Base-by-base conservation (phyloP, 306 rosid genomes). In the Cotoneaster glaucophyllus region DNA sequence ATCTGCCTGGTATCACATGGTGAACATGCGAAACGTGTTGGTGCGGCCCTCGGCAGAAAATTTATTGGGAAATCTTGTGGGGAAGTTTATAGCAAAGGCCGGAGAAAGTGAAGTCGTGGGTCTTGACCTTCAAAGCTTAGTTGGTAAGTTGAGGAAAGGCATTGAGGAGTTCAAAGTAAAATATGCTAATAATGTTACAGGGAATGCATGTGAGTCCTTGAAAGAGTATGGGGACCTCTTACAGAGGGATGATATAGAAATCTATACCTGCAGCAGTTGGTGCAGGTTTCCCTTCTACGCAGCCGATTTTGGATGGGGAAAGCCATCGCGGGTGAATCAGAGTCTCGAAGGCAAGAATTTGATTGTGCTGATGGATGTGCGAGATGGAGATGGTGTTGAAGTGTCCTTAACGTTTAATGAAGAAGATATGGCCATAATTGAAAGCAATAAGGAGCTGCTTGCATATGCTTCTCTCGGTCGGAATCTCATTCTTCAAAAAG, bases 61-160 rank as follows among this genome's bases (percentile, higher is more conserved):
- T 43, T 63, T 83, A 1, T 56, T 75, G 58, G 93, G 91, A 2
- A 86, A 88, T 73, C 73, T 88, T 31, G 24, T 83, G 6, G 73
- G 88, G 54, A 4, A 67, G 14, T 77, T 64, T 32, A 24, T 64
- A 2, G 80, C 84, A 1, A 56, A 58, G 13, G 24, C 66, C 44
- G 10, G 11, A 34, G 74, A 69, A 39, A 56, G 64, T 22, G n/a
- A 59, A 54, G 53, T 11, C 7, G 12, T 21, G 5, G 37, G 6
- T 61, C 15, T 12, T 12, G 77, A 71, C 15, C 1, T 77, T n/a
- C 57, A 56, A 73, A 63, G 2, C 10, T 56, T 79, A 13, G 82
- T 67, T 28, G 63, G 26, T 43, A 13, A 21, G 13, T 3, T 64
- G 3, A 66, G 82, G n/a, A 79, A 44, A 53, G 31, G 4, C 26